These are phyloP conservation scores for Lipomyces chichibuensis DNA, from an alignment of 805 yeast species.

Conservation along the genomic window DNA sequence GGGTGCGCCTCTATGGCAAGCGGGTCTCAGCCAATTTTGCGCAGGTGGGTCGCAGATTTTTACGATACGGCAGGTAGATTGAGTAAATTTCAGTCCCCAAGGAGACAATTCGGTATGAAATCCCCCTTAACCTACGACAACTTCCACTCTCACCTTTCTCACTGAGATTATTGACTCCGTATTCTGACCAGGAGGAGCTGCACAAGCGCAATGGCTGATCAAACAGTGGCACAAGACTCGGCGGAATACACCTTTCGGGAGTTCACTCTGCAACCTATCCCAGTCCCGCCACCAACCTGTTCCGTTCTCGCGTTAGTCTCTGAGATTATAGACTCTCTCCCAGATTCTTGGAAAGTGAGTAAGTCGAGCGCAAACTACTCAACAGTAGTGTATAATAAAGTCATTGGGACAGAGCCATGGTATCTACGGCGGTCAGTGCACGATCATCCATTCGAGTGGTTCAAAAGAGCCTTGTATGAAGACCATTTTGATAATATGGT, in stretches of 20 bases:
- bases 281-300: constrained; percentile 20
- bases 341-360: constrained; percentile 15
- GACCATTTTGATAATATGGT: constrained; percentile 30
- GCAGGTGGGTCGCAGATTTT: too few relatives aligned
- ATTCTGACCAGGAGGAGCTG: background rate
- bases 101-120: too few relatives aligned
- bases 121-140: too few relatives aligned
- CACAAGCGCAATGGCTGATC: background rate
- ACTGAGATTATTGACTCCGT: background rate
- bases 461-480: constrained; percentile 20
- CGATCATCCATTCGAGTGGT: constrained; percentile 29
- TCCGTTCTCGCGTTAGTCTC: constrained; percentile 18
- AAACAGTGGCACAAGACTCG: background rate
- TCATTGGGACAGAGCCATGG: constrained; percentile 26
- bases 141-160: too few relatives aligned
- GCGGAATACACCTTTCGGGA: background rate
- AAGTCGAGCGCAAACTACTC: constrained; percentile 5
- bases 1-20: too few relatives aligned
- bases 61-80: too few relatives aligned
- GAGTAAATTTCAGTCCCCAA: too few relatives aligned
- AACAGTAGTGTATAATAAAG: constrained; percentile 18
- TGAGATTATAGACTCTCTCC: constrained; percentile 12
- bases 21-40: too few relatives aligned
- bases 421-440: constrained; percentile 21
- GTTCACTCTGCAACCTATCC: constrained; percentile 21